Base-by-base conservation (phyloP, 1,139 yeast genomes). In the Yamadazyma kanchanaburiensis region DNA sequence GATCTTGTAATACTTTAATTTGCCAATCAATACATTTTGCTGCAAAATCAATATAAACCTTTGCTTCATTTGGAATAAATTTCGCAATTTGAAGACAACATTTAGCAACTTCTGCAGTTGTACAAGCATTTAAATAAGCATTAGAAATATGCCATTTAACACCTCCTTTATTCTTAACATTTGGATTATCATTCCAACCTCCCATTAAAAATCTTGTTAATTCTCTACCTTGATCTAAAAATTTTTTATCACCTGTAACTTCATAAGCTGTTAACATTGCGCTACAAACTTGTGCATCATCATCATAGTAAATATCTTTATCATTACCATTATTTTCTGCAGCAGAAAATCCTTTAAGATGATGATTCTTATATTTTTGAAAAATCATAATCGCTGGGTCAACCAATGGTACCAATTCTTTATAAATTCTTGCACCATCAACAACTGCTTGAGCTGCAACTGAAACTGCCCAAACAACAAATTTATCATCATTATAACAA, bases 251-350 rank as follows among this genome's bases (percentile, higher is more conserved):
- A 1, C 74, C 74, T 1, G 87, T 79, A 15, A 77, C 86, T 45
- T 80, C 87, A 47, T 76, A 81, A 1, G 86, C 85, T 2, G 80
- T 70, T 35, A 81, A 59, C 46, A 79, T 65, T 8, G 82, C 82
- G 43, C 80, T 68, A 12, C 84, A 81, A 11, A 80, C 79, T 49
- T 81, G 89, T 4, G 88, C 89, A 48, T 80, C 83, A 47, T 81
- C 89, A 50, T 81, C 89, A 43, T 77, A 80, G 51, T 80, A 80
- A 28, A 81, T 75, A 49, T 81, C 88, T 27, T 60, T 60, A 51
- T 79, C 81, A 28, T 70, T 73, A 21, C 74, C 71, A 33, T 58
- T 59, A 49, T 74, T 65, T 46, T 73, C 77, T 4, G 80, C 78
- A 2, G 83, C 84, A 25, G 79, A 68, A 49, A 60, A 77, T 2